Conservation (phyloP, 202 grass and related monocot genomes). For the Bolboschoenoplectus hybrid region DNA sequence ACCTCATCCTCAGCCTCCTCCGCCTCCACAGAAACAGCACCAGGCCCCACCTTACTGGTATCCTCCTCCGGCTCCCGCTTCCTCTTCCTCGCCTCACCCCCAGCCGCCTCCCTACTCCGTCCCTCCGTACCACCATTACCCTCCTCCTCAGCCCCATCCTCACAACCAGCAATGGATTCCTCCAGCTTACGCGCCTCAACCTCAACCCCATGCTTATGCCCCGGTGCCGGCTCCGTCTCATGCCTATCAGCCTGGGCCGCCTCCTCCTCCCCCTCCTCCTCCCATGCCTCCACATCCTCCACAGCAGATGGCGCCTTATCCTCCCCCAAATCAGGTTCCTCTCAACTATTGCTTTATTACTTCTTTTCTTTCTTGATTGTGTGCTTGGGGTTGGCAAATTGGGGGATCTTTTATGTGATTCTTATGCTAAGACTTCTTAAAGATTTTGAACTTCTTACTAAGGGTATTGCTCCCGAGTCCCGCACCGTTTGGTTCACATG, state of each 20-base stretch:
- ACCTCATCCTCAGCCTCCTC: neutral
- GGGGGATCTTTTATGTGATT: too few relatives aligned
- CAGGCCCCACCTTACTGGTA: slow-evolving; percentile 25
- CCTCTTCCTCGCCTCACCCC: slow-evolving; percentile 1
- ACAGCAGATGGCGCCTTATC: slow-evolving; percentile 34
- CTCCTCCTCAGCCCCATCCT: neutral
- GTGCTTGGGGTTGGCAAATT: neutral
- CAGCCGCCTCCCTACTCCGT: slow-evolving; percentile 3
- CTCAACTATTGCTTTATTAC: neutral
- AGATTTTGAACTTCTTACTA: too few relatives aligned
- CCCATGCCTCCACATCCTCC: neutral
- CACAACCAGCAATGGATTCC: slow-evolving; percentile 36
- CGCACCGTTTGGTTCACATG: too few relatives aligned
- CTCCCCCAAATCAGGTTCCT: slow-evolving; percentile 39
- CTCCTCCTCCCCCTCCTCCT: neutral
- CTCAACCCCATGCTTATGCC: neutral
- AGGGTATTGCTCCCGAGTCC: too few relatives aligned
- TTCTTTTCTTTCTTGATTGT: slow-evolving; percentile 9
- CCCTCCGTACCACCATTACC: slow-evolving; percentile 30
- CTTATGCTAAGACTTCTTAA: too few relatives aligned
- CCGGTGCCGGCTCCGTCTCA: neutral
- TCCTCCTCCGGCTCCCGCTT: slow-evolving; percentile 27
- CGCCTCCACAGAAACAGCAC: neutral
- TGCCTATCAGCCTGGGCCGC: neutral
- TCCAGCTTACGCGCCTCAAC: slow-evolving; percentile 25